Conservation (phyloP, 2,329 filamentous ascomycete genomes). For the Calonectria honghensis region DNA sequence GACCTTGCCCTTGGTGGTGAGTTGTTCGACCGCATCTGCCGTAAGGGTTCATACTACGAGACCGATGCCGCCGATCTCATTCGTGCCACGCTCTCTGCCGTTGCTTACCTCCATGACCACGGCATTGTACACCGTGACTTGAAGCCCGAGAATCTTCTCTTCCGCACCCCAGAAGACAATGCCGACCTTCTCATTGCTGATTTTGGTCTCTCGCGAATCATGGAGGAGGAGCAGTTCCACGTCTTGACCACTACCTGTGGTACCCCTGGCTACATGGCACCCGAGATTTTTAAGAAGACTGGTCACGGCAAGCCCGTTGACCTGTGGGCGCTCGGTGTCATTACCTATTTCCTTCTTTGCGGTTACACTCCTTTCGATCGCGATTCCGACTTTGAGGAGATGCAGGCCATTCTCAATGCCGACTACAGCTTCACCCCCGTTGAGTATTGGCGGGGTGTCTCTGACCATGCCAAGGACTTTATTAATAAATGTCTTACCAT, state of each 20-base stretch:
- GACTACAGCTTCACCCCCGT: conserved; percentile 96
- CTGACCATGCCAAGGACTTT: conserved; percentile 89
- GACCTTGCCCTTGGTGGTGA: conserved; percentile 97
- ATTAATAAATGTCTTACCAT: conserved; percentile 94
- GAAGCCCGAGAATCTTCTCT: conserved; percentile 97
- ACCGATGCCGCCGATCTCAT: conserved; percentile 97
- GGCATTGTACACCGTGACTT: conserved; percentile 98
- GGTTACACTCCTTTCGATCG: conserved; percentile 99
- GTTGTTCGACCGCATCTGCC: conserved; percentile 98
- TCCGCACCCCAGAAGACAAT: conserved; percentile 97
- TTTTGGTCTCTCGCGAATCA: conserved; percentile 95
- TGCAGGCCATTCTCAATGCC: conserved; percentile 98
- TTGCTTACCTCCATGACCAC: conserved; percentile 98
- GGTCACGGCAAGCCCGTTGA: conserved; percentile 99
- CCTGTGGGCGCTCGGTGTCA: conserved; percentile 98
- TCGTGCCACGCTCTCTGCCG: conserved; percentile 95
- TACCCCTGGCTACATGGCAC: conserved; percentile 99
- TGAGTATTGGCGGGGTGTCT: conserved; percentile 98
- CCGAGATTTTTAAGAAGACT: conserved; percentile 99
- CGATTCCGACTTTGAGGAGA: conserved; percentile 98
- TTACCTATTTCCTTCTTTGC: conserved; percentile 98
- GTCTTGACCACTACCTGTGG: conserved; percentile 98
- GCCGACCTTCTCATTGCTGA: conserved; percentile 97
- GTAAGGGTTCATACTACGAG: conserved; percentile 99
- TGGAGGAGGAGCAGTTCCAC: conserved; percentile 99